A percentile compares a stretch with the other conserved stretches of the same genome.
phyloP scores from a whole-genome alignment of 768 basidiomycete species.

The Floccularia luteovirens region DNA sequence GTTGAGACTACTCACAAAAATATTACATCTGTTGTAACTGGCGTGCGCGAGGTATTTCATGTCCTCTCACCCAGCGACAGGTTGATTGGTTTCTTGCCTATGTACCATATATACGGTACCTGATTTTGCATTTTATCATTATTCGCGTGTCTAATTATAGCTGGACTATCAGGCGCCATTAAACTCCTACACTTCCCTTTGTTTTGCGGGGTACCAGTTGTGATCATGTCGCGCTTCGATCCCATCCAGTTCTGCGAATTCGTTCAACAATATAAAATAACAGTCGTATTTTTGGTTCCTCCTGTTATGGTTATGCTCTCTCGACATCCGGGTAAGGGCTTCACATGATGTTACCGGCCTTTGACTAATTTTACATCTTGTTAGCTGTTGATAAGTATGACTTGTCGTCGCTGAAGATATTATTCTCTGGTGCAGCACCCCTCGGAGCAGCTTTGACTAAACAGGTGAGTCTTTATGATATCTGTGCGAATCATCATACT shows the following conservation, averaged over 20 bases:
- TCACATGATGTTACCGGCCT: slow-evolving; percentile 12
- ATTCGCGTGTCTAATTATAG: neutral
- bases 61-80: slow-evolving; percentile 32
- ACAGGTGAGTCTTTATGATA: slow-evolving; percentile 26
- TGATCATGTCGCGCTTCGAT: slow-evolving; percentile 67
- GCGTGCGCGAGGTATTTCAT: slow-evolving; percentile 38
- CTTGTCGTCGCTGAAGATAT: slow-evolving; percentile 43
- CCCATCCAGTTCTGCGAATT: slow-evolving; percentile 56
- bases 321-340: slow-evolving; percentile 56
- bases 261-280: slow-evolving; percentile 60
- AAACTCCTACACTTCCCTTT: slow-evolving; percentile 60
- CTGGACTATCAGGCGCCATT: slow-evolving; percentile 35
- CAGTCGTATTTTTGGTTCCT: slow-evolving; percentile 58
- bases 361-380: neutral
- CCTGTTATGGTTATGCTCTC: slow-evolving; percentile 77
- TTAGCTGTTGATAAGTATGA: slow-evolving; percentile 62
- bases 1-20: slow-evolving; percentile 67
- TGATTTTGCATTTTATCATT: neutral
- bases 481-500: neutral
- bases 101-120: slow-evolving; percentile 39
- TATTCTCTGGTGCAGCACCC: slow-evolving; percentile 80
- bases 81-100: slow-evolving; percentile 59
- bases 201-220: slow-evolving; percentile 36
- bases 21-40: slow-evolving; percentile 49
- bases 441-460: slow-evolving; percentile 56